Base-by-base conservation (phyloP, 2,329 filamentous ascomycete species). In the Ceratocystis alfenasii region DNA sequence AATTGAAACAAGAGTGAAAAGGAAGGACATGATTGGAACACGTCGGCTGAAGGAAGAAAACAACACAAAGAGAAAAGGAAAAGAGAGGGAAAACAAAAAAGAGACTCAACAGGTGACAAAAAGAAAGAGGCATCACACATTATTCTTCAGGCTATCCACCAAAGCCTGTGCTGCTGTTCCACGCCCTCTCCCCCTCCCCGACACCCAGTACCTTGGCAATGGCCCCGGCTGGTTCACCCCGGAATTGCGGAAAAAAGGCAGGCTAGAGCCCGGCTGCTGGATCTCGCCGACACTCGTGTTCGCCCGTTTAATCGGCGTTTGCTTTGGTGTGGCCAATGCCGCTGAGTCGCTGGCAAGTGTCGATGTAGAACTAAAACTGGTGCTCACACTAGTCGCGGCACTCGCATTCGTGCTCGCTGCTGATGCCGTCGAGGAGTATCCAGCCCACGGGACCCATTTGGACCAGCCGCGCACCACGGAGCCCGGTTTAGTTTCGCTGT, bases 211-310 rank as follows among this genome's bases (percentile, higher is more conserved):
- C 0, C 89, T 89, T 0, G 87, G 83, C 55, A 94, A 87, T 0
- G 84, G 80, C 0, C 89, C 89, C 1, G 83, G 80, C 72, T 93
- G 89, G 71, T 94, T 94, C 72, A 94, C 90, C 0, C 89, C 89
- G 1, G 88, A 83, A 3, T 82, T 75, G 55, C 89, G 79, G 55
- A 77, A 77, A 44, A 76, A 64, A 10, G 76, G 74, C 65, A 73
- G 55, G 30, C 55, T 59, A 20, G 55, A 59, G 12, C 55, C 8
- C 2, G 48, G 50, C 6, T 67, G 66, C 20, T 41, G 36, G 36
- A 45, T 28, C 12, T 64, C 53, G 20, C 48, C 30, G 3, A 60
- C 20, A 22, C 17, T 30, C 15, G 28, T 41, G 12, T 63, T 44
- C n/a, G 36, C 33, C 17, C 71, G 62, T 66, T 71, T 72, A 66